These are phyloP conservation scores for Metschnikowia orientalis DNA, from an alignment of 805 yeast genomes.

Conservation along the genomic window DNA sequence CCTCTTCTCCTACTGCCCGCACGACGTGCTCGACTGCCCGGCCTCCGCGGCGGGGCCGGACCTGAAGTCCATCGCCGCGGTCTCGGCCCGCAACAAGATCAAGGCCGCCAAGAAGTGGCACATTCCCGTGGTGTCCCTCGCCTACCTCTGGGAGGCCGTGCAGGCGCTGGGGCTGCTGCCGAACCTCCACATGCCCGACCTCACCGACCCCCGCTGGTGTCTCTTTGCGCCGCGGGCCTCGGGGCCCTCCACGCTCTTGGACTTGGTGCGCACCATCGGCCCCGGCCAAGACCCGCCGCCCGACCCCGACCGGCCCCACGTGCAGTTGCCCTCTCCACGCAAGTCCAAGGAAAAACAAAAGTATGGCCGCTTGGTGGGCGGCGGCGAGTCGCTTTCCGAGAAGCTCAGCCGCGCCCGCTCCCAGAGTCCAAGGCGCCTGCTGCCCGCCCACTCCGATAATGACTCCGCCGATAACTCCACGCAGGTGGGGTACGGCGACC, in stretches of 20 bases:
- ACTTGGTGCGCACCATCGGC: slow-evolving; percentile 12
- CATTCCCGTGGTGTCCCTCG: slow-evolving; percentile 55
- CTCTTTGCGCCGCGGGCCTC: slow-evolving; percentile 43
- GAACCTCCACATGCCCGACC: slow-evolving; percentile 30
- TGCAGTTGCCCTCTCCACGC: slow-evolving; percentile 52
- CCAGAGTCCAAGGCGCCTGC: no score
- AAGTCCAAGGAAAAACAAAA: slow-evolving; percentile 39
- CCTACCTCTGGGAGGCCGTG: slow-evolving; percentile 51
- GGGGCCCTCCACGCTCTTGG: slow-evolving; percentile 3
- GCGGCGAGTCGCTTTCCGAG: slow-evolving; percentile 17
- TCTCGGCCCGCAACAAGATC: slow-evolving; percentile 50
- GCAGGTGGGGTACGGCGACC: slow-evolving; percentile 18
- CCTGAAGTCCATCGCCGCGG: slow-evolving; percentile 28
- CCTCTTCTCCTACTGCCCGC: slow-evolving; percentile 34
- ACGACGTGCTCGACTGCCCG: slow-evolving; percentile 34
- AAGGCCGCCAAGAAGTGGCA: slow-evolving; percentile 54
- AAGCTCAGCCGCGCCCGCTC: slow-evolving; percentile 12
- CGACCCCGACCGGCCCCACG: slow-evolving; percentile 20
- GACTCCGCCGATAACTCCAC: slow-evolving; percentile 12
- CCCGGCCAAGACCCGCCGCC: slow-evolving; percentile 54
- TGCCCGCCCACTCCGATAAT: slow-evolving; percentile 7
- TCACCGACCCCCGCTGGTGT: slow-evolving; percentile 51
- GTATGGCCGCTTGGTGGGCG: slow-evolving; percentile 47
- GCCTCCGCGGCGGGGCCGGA: slow-evolving; percentile 21
- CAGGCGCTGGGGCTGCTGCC: slow-evolving; percentile 20